A percentile compares a stretch with the other conserved stretches of the same genome.
phyloP scores from a whole-genome alignment of 129 eudicot genomes.

The Pittosporum tobira region DNA sequence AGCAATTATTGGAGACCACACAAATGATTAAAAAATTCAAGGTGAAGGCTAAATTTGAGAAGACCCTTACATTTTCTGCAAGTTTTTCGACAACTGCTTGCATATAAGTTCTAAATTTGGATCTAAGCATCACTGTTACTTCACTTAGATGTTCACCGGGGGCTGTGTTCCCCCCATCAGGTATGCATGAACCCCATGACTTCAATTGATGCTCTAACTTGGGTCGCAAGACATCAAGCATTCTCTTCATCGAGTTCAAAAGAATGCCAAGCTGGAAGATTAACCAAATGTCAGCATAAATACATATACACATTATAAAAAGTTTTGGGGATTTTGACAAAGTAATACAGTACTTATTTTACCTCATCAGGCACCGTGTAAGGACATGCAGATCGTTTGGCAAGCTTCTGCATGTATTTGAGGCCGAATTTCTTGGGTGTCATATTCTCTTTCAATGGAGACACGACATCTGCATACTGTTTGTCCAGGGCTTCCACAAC shows the following conservation, averaged over 20 bases:
- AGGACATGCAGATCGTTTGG: slow-evolving; percentile 42
- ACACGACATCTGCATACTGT: slow-evolving; percentile 50
- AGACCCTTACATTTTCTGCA: slow-evolving; percentile 62
- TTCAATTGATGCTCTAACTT: slow-evolving; percentile 59
- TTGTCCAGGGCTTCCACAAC: slow-evolving; percentile 53
- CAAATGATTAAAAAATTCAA: too few relatives aligned
- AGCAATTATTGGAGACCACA: too few relatives aligned
- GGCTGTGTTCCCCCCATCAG: slow-evolving; percentile 51
- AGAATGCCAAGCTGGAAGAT: slow-evolving; percentile 60
- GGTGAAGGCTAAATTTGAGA: not conserved
- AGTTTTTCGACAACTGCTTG: slow-evolving; percentile 80
- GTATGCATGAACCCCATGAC: slow-evolving; percentile 81
- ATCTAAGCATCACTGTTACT: slow-evolving; percentile 79
- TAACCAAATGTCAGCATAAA: not conserved
- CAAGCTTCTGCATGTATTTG: slow-evolving; percentile 54
- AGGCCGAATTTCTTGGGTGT: slow-evolving; percentile 61
- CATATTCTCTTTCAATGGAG: slow-evolving; percentile 66
- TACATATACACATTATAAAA: not conserved
- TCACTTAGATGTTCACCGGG: slow-evolving; percentile 83
- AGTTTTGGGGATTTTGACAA: not conserved
- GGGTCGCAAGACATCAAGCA: slow-evolving; percentile 70
- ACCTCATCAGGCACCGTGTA: slow-evolving; percentile 59
- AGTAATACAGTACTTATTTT: too few relatives aligned
- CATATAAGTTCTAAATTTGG: slow-evolving; percentile 69
- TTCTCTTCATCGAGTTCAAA: slow-evolving; percentile 77